Evolutionary conservation across 257 asterid species (phyloP), one percentile per base, ranked within the genome.

Genomic region (Ballota nigra): DNA sequence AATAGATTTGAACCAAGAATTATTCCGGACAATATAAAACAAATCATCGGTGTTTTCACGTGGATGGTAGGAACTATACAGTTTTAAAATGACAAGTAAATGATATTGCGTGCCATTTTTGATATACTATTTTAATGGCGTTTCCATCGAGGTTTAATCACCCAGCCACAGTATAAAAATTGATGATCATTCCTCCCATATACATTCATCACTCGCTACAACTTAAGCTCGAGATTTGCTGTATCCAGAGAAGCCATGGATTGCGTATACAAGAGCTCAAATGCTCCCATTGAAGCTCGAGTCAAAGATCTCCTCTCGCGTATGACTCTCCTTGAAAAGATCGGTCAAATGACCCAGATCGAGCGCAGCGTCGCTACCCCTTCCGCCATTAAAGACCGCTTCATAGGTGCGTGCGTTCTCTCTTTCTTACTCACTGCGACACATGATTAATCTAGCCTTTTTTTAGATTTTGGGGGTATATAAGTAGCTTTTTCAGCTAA

Each of bases 341-440:
- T 94, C 62, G 96, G 96, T 38, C 98, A 94, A 66, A 94, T 94
- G 85, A 89, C 97, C 24, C 96, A 90, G 82, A 86, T 90, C 59
- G 96, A 90, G 69, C 86, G 93, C 71, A 73, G 84, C 49, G 89
- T 86, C 61, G 92, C 86, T 29, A 65, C 91, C 61, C 83, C 89
- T 67, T 76, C 88, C 70, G 80, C 64, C 76, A 70, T 89, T 52
- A 80, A 63, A 71, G 79, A 82, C 87, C 91, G 84, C 75, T 77
- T 78, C 57, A 82, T 86, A 79, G 95, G 92, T 81, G 22, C 51
- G 6, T 9, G 19, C 47, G n/a, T 11, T 8, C 7, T 28, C 13
- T 26, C 47, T 22, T 8, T 11, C 22, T 24, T 20, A 19, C 31
- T 9, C 31, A 12, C 23, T 31, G 3, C 5, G 2, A 0, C 20